Evolutionary conservation across 257 asterid genomes (phyloP), one percentile per base, ranked within the genome.

Genomic region (Scutellaria galericulata): DNA sequence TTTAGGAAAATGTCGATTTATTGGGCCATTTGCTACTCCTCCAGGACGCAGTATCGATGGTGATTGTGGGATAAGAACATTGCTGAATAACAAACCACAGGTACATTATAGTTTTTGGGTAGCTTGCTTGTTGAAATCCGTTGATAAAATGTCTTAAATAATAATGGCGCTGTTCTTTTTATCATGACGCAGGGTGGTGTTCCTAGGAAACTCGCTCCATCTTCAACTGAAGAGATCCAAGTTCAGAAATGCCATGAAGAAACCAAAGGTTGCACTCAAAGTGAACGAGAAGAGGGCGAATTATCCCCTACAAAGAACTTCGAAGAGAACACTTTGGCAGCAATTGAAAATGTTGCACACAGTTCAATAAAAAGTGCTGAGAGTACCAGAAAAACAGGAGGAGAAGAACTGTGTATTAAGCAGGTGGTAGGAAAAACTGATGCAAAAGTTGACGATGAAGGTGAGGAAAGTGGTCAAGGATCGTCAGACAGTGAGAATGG

Each of bases 401-500:
- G 27, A 24, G 27, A 31, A 24, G 27, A 31, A 31, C 37, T 31
- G 37, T 31, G 37, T 31, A 31, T 31, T 31, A 31, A 31, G 37
- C 37, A 31, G 37, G 37, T 4, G 37, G 37, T 31, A 3, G 37
- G 37, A 31, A 31, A 31, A 31, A 31, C 37, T 2, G 37, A 31
- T 31, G 37, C 37, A 31, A 31, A 31, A 31, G 5, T 31, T 31
- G 37, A 31, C 5, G 37, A 31, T 31, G 37, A 31, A 59, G 88
- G 82, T 18, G 91, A 84, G 72, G 96, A 79, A 57, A 88, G 93
- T 83, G 84, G 86, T 15, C 89, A 81, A 46, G 88, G 91, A 61
- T 83, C 91, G 42, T 86, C 89, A 50, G 98, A 91, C 71, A 82
- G 90, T 72, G 98, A 90, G 75, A 92, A 87, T 61, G 94, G 89